Percentiles rank a stretch among this genome's conserved stretches.
Evolutionary conservation across 805 yeast species (phyloP).

Genomic region (Saccharomycopsis lassenensis): DNA sequence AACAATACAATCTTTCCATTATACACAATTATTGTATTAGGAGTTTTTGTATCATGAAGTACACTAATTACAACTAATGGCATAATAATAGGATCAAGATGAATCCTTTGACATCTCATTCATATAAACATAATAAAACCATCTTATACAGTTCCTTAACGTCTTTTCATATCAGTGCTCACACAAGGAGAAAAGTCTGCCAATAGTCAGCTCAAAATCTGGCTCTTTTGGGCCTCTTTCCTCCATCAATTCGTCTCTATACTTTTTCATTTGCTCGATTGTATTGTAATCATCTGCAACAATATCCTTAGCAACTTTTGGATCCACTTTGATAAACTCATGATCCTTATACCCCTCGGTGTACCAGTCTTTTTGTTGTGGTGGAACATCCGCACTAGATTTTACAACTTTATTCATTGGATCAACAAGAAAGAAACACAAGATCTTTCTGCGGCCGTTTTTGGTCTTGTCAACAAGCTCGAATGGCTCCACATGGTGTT

Average conservation of each 20-base stretch:
- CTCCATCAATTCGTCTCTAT: conserved; percentile 25
- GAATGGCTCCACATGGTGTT: conserved; percentile 32
- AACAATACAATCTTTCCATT: no score
- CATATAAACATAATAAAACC: no score
- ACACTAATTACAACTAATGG: no score
- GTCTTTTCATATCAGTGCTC: no score
- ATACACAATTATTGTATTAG: no score
- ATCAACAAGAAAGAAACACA: conserved; percentile 32
- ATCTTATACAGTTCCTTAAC: no score
- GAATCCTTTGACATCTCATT: no score
- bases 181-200: conserved; percentile 25
- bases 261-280: conserved; percentile 23
- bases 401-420: conserved; percentile 25
- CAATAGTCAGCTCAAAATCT: conserved; percentile 18
- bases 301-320: not conserved
- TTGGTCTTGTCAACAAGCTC: conserved; percentile 27
- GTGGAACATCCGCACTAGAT: conserved; percentile 27
- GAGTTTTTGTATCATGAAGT: no score
- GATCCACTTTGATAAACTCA: conserved; percentile 8
- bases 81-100: no score
- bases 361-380: conserved; percentile 30
- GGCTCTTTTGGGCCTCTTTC: conserved; percentile 23
- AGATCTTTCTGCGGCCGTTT: conserved; percentile 29
- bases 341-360: conserved; percentile 14
- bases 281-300: conserved; percentile 18